Evolutionary conservation across 1,139 yeast genomes (phyloP).

Genomic region (Zygoascus sp.): DNA sequence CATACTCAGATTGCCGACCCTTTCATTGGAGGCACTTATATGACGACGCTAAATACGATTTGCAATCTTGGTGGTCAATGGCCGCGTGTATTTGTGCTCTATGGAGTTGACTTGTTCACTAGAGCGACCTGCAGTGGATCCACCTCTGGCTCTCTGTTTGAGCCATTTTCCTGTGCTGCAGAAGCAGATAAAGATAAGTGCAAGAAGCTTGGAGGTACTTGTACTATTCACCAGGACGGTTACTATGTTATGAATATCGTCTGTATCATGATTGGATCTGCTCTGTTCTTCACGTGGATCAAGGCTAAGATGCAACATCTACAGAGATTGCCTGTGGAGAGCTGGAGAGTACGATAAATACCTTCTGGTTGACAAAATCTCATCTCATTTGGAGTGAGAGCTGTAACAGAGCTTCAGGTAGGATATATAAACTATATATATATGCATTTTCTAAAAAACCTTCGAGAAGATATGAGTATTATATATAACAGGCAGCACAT

Average conservation of each 20-base stretch:
- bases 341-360: conserved; percentile 55
- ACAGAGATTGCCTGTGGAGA: conserved; percentile 58
- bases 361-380: too few relatives aligned
- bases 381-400: too few relatives aligned
- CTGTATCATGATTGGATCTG: conserved; percentile 66
- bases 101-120: conserved; percentile 76
- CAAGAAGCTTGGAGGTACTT: conserved; percentile 49
- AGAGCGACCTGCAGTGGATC: conserved; percentile 50
- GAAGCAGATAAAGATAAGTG: conserved; percentile 49
- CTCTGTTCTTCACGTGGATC: conserved; percentile 63
- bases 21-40: conserved; percentile 91
- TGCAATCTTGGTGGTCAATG: conserved; percentile 96
- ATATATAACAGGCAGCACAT: conserved; percentile 2
- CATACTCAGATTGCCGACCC: conserved; percentile 97
- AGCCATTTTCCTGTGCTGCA: conserved; percentile 40
- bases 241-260: conserved; percentile 71
- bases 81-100: conserved; percentile 80
- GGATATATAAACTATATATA: background rate
- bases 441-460: conserved; percentile 12
- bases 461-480: conserved; percentile 4
- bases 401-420: conserved; percentile 24
- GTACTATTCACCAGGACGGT: conserved; percentile 64
- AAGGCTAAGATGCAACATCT: conserved; percentile 52
- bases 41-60: conserved; percentile 91
- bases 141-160: conserved; percentile 26